Conservation (phyloP, 2,329 filamentous ascomycete species). For the Xylariaceae sp. region DNA sequence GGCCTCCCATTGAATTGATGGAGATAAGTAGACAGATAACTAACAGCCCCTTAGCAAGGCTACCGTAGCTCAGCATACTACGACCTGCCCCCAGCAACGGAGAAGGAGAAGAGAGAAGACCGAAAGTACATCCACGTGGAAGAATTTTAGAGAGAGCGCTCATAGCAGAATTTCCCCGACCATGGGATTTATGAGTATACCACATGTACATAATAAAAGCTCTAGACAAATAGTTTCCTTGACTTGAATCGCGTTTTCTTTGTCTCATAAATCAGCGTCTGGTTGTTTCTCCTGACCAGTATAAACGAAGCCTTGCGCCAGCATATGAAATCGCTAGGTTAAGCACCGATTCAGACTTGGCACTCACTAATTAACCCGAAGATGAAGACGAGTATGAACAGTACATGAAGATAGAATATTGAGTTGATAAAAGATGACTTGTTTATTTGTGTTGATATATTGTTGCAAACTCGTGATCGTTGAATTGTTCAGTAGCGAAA, state of each 20-base stretch:
- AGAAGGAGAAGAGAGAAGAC: slow-evolving; percentile 90
- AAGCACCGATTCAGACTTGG: too few species aligned
- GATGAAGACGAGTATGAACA: too few species aligned
- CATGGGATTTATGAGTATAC: slow-evolving; percentile 20
- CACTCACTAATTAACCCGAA: too few species aligned
- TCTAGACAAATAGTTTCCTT: slow-evolving; percentile 30
- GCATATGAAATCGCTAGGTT: too few species aligned
- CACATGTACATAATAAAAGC: slow-evolving; percentile 36
- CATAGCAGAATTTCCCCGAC: slow-evolving; percentile 21
- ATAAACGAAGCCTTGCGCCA: background rate
- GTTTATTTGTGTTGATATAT: too few species aligned
- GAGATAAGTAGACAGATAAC: slow-evolving; percentile 10
- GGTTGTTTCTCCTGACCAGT: background rate
- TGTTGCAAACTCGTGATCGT: too few species aligned
- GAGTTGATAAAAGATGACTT: too few species aligned
- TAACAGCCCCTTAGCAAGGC: slow-evolving; percentile 59
- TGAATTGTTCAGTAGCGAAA: too few species aligned
- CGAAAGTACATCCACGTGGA: slow-evolving; percentile 97
- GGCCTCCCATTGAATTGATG: slow-evolving; percentile 30
- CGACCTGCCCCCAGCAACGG: slow-evolving; percentile 88
- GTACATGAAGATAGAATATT: too few species aligned
- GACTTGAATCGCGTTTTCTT: slow-evolving; percentile 15
- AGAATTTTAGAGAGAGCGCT: slow-evolving; percentile 58
- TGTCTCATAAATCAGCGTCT: background rate
- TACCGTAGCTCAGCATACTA: slow-evolving; percentile 86